Conservation (phyloP, 2,329 filamentous ascomycete species). For the Chrysosporium queenslandicum region DNA sequence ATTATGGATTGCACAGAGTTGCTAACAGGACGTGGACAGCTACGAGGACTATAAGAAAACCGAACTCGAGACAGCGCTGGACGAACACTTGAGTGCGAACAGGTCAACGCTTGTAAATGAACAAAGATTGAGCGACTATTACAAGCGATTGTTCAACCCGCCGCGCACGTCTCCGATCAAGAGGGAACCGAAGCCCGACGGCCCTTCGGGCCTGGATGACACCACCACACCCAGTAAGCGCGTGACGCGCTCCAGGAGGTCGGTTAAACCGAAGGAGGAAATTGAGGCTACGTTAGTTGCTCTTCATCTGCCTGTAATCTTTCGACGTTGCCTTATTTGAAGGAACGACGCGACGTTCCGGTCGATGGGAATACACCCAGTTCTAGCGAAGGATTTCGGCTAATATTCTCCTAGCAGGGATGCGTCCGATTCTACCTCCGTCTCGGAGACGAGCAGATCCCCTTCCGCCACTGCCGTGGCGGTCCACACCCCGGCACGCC, state of each 20-base stretch:
- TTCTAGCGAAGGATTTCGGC: neutral
- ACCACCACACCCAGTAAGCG: constrained; percentile 21
- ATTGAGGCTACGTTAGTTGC: constrained; percentile 19
- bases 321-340: neutral
- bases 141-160: constrained; percentile 43
- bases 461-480: constrained; percentile 32
- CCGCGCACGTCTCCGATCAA: constrained; percentile 41
- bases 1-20: too few relatives aligned
- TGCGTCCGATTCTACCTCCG: constrained; percentile 18
- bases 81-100: constrained; percentile 63
- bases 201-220: constrained; percentile 29
- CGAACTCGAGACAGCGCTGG: constrained; percentile 66
- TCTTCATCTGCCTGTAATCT: neutral
- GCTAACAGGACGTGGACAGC: constrained; percentile 35
- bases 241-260: constrained; percentile 27
- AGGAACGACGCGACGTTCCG: constrained; percentile 5
- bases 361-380: neutral
- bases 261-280: constrained; percentile 36
- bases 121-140: constrained; percentile 62
- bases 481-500: constrained; percentile 28
- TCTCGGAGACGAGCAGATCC: constrained; percentile 29
- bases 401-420: constrained; percentile 15
- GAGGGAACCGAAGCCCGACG: constrained; percentile 35
- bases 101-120: constrained; percentile 54
- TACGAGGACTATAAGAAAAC: constrained; percentile 63